Percentiles rank a stretch among this genome's conserved stretches.
phyloP scores from a whole-genome alignment of 257 asterid species.

The Petunia secreta region DNA sequence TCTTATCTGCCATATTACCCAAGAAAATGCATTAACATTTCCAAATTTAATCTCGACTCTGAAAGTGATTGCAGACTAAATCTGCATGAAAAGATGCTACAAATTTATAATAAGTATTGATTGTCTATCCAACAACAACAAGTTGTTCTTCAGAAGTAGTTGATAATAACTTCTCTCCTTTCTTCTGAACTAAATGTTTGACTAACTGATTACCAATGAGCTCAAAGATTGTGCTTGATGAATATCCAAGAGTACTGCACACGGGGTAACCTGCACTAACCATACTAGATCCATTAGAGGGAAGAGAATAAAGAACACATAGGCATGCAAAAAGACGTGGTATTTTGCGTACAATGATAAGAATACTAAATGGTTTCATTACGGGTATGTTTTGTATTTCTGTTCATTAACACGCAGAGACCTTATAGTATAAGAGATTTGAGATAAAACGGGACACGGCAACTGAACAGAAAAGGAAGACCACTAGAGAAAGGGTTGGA shows the following conservation, averaged over 20 bases:
- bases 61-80: neutral
- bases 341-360: too few relatives aligned
- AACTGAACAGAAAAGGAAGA: too few relatives aligned
- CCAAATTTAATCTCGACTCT: slow-evolving; percentile 19
- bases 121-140: neutral
- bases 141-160: neutral
- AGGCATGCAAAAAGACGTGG: too few relatives aligned
- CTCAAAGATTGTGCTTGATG: slow-evolving; percentile 57
- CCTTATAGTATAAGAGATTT: too few relatives aligned
- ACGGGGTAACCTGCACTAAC: slow-evolving; percentile 81
- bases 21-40: slow-evolving; percentile 30
- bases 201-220: slow-evolving; percentile 60
- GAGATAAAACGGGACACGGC: too few relatives aligned
- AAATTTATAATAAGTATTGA: neutral
- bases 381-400: too few relatives aligned
- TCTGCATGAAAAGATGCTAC: slow-evolving; percentile 8
- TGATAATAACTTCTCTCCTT: slow-evolving; percentile 13
- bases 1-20: slow-evolving; percentile 61
- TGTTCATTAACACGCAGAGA: too few relatives aligned
- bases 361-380: too few relatives aligned
- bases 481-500: neutral
- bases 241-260: slow-evolving; percentile 77
- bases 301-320: neutral
- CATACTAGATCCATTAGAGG: slow-evolving; percentile 15
- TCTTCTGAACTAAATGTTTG: slow-evolving; percentile 26